Conservation (phyloP, 306 rosid genomes). For the Castanospermum australe region DNA sequence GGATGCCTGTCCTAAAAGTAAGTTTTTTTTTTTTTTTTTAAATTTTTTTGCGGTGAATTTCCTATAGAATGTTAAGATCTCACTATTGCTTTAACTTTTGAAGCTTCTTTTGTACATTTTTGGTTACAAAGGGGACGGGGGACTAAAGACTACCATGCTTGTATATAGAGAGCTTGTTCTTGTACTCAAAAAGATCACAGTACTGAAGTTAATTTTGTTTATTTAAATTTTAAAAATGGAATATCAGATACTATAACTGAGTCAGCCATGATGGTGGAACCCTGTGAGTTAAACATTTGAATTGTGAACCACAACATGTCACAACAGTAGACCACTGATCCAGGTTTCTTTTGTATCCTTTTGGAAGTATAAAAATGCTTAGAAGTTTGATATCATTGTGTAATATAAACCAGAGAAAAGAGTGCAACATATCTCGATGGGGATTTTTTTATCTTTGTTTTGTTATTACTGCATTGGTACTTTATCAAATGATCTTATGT, state of each 20-base stretch:
- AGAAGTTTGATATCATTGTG: background rate
- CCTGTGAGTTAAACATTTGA: background rate
- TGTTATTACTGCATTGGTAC: background rate
- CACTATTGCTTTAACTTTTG: background rate
- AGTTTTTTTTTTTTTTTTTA: too few relatives aligned
- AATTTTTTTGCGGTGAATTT: background rate
- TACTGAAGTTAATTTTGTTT: background rate
- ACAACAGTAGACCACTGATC: background rate
- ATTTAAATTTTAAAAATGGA: background rate
- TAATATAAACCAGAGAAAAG: background rate
- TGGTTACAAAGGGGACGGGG: background rate
- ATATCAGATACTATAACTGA: background rate
- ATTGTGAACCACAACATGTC: background rate
- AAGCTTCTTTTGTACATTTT: background rate
- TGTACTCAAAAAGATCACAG: background rate
- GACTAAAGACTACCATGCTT: background rate
- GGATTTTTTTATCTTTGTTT: background rate
- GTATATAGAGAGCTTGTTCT: background rate
- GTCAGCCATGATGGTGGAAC: background rate
- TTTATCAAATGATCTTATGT: background rate
- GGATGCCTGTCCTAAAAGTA: constrained; percentile 44
- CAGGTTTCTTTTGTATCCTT: background rate
- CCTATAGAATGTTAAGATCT: background rate
- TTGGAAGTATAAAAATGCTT: background rate
- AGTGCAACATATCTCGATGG: background rate